Percentiles rank a stretch among this genome's conserved stretches.
Conservation (phyloP, 352 stramenopile genomes). For the Phytophthora europaea region DNA sequence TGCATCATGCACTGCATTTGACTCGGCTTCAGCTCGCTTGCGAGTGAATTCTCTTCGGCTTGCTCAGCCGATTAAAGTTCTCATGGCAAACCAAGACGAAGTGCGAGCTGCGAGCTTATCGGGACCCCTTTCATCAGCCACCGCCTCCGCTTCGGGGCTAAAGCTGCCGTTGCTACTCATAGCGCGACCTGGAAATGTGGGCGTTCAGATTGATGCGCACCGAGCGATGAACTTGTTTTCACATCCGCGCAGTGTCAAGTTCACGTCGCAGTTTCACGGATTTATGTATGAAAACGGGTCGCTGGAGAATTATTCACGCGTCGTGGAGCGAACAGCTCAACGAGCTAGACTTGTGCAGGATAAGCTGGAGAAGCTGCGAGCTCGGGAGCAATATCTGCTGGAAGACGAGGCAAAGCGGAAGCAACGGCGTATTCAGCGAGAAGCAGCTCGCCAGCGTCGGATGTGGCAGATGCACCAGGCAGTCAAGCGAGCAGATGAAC, state of each 20-base stretch:
- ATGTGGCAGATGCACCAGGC: slow-evolving; percentile 61
- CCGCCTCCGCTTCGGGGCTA: neutral
- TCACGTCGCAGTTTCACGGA: slow-evolving; percentile 78
- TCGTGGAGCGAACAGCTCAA: slow-evolving; percentile 65
- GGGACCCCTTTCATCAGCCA: slow-evolving; percentile 6
- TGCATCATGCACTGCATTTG: slow-evolving; percentile 23
- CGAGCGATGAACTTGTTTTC: slow-evolving; percentile 68
- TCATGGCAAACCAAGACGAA: slow-evolving; percentile 33
- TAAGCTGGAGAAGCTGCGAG: slow-evolving; percentile 58
- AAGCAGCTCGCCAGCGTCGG: slow-evolving; percentile 53
- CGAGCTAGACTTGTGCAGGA: slow-evolving; percentile 53
- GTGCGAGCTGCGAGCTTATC: slow-evolving; percentile 23
- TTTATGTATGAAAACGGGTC: slow-evolving; percentile 73
- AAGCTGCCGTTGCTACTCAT: slow-evolving; percentile 63
- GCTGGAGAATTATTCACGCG: slow-evolving; percentile 75
- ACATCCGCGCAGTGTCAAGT: slow-evolving; percentile 64
- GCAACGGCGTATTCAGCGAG: slow-evolving; percentile 48
- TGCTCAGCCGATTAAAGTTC: neutral
- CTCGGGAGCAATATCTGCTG: slow-evolving; percentile 53
- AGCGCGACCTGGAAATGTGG: slow-evolving; percentile 76
- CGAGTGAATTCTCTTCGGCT: slow-evolving; percentile 8
- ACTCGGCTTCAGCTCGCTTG: slow-evolving; percentile 6
- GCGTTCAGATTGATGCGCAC: slow-evolving; percentile 81
- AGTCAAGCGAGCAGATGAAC: slow-evolving; percentile 57
- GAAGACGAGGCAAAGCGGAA: slow-evolving; percentile 52